Evolutionary conservation across 2,329 filamentous ascomycete genomes (phyloP), one percentile per base, ranked within the genome.

Genomic region (Alternaria sp.): DNA sequence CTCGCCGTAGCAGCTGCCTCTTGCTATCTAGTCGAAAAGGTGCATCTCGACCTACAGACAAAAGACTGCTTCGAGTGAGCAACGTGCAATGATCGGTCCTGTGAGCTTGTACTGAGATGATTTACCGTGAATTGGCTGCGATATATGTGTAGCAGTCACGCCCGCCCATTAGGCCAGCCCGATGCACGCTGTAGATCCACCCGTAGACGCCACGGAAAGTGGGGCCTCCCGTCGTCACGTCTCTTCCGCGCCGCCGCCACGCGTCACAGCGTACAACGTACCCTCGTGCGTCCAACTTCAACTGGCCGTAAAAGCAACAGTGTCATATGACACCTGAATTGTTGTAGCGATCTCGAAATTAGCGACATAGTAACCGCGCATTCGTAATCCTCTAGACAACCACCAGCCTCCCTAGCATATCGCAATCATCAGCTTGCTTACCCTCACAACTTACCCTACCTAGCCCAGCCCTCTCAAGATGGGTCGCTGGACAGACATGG

Each of bases 401-500:
- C 54, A 17, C 21, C 26, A 32, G 17, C 19, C 17, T n/a, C 26
- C 17, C 26, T 56, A 4, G 12, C 13, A 32, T 5, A 13, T 46
- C 19, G 13, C 23, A 23, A 19, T 44, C n/a, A 23, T 21, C 19
- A 11, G 28, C 36, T 46, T 32, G 19, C 43, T 47, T 36, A 50
- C 54, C 28, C 13, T 61, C 40, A 13, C 26, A 13, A 57, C 47
- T 57, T 11, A 63, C 43, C 21, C 19, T 51, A 23, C 51, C 46
- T 26, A 61, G 30, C 57, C 49, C n/a, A 54, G 19, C 54, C 21
- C 23, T 60, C n/a, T 47, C 64, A 70, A n/a, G 6, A 75, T 75
- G 73, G 69, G 68, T 59, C 68, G 68, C 56, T 75, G 65, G 65
- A 66, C 66, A 54, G 70, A 76, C 57, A 62, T 60, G 50, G 73